Conservation (phyloP, 257 asterid species). For the Forsythia viridissima region DNA sequence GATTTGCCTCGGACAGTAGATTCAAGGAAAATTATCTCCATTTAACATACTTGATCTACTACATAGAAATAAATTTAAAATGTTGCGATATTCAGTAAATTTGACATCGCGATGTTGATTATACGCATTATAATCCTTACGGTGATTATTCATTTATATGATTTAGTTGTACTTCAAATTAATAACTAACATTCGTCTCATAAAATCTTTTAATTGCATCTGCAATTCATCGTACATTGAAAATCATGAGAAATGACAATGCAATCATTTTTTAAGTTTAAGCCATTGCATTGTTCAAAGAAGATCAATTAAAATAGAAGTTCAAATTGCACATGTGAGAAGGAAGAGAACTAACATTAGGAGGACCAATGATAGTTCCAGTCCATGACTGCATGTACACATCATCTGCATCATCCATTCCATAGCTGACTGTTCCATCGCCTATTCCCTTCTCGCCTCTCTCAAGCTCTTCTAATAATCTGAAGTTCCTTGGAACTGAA, state of each 20-base stretch:
- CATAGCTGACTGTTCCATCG: constrained; percentile 90
- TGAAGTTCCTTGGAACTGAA: constrained; percentile 79
- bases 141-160: neutral
- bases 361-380: constrained; percentile 88
- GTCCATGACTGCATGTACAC: constrained; percentile 91
- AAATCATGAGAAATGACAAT: neutral
- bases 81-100: neutral
- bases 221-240: neutral
- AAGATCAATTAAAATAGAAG: neutral
- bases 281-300: neutral
- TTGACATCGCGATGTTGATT: neutral
- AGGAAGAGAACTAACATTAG: constrained; percentile 54
- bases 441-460: constrained; percentile 93
- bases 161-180: neutral
- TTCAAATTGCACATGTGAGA: neutral
- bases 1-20: neutral
- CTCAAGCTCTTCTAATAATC: constrained; percentile 86
- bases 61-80: no score
- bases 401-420: constrained; percentile 89
- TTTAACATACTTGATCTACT: neutral
- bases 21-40: neutral
- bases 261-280: neutral
- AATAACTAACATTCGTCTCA: neutral
- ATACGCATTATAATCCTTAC: neutral
- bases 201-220: neutral